A percentile compares a stretch with the other conserved stretches of the same genome.
Evolutionary conservation across 306 rosid genomes (phyloP).

Genomic region (Quillaja saponaria): DNA sequence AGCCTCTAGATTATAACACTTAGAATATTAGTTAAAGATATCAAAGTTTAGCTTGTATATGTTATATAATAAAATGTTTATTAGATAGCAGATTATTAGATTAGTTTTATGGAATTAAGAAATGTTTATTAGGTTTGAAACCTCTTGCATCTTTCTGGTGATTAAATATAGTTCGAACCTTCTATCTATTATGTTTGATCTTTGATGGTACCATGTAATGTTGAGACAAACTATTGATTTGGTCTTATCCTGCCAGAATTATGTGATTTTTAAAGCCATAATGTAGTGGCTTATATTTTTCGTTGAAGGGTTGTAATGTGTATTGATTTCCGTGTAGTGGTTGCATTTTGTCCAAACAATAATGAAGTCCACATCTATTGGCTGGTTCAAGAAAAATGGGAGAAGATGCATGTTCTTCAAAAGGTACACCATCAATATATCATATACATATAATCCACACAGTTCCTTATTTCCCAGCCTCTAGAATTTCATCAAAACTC

Average conservation of each 20-base stretch:
- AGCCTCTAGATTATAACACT: too few relatives aligned
- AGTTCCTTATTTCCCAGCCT: not conserved
- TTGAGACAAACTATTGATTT: conserved; percentile 10
- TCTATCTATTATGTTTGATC: not conserved
- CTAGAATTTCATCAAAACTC: not conserved
- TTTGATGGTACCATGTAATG: not conserved
- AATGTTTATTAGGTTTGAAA: too few relatives aligned
- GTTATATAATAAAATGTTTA: too few relatives aligned
- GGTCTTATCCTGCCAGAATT: not conserved
- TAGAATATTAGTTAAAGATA: too few relatives aligned
- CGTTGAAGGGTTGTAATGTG: conserved; percentile 18
- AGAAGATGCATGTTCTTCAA: conserved; percentile 84
- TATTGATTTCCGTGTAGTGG: conserved; percentile 53
- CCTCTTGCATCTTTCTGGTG: not conserved
- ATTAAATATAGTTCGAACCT: not conserved
- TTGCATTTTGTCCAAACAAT: conserved; percentile 89
- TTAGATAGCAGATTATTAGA: too few relatives aligned
- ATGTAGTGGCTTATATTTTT: conserved; percentile 4
- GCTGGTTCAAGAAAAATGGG: conserved; percentile 86
- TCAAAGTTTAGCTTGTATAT: too few relatives aligned
- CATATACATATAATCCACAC: not conserved
- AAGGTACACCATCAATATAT: conserved; percentile 52
- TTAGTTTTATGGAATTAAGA: too few relatives aligned
- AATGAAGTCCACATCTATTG: conserved; percentile 89
- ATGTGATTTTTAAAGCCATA: too few relatives aligned